Percentiles rank a stretch among this genome's conserved stretches.
Evolutionary conservation across 768 basidiomycete species (phyloP).

Genomic region (Pulveroboletus sp.): DNA sequence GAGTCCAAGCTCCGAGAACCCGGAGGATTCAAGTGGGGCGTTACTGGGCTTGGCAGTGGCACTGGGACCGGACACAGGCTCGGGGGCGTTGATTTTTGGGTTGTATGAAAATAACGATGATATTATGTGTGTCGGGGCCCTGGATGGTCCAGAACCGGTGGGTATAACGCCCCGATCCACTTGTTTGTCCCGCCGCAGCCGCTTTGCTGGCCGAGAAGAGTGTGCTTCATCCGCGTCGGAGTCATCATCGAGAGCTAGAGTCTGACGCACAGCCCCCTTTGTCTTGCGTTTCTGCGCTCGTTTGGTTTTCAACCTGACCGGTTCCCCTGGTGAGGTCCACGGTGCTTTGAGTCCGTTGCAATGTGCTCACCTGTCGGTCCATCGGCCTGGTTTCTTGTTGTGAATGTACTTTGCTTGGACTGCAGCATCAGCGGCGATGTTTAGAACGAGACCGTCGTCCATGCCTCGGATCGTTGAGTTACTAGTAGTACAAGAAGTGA

Average conservation of each 20-base stretch:
- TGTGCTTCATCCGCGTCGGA: conserved; percentile 15
- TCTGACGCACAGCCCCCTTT: conserved; percentile 28
- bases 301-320: conserved; percentile 66
- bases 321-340: neutral
- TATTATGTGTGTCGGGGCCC: conserved; percentile 58
- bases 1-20: conserved; percentile 79
- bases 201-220: conserved; percentile 44
- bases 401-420: conserved; percentile 24
- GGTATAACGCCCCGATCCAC: conserved; percentile 15
- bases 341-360: neutral
- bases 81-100: conserved; percentile 56
- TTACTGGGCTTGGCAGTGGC: conserved; percentile 59
- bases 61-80: conserved; percentile 22
- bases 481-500: too few species aligned
- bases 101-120: conserved; percentile 89
- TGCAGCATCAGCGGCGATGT: conserved; percentile 49
- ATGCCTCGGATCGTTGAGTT: too few species aligned
- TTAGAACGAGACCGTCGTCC: conserved; percentile 76
- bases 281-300: conserved; percentile 61
- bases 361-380: conserved; percentile 67
- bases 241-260: conserved; percentile 17
- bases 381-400: conserved; percentile 59
- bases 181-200: conserved; percentile 34
- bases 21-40: conserved; percentile 73
- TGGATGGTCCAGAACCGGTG: conserved; percentile 19